Conservation (phyloP, 2,329 filamentous ascomycete species). For the Neocatenulostroma microsporum region DNA sequence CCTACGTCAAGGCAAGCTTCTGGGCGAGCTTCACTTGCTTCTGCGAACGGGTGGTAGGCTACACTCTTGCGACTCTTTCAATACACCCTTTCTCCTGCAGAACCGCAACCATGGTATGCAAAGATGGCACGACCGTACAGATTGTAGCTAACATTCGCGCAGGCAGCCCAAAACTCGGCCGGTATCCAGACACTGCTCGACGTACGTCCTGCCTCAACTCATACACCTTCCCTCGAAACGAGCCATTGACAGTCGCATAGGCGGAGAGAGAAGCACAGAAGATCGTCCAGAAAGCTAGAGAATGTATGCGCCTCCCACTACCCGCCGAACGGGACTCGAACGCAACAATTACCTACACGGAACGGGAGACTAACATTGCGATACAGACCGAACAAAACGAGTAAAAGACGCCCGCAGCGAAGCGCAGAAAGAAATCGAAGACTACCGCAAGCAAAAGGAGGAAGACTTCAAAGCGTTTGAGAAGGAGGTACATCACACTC, state of each 20-base stretch:
- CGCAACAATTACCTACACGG: too few relatives aligned
- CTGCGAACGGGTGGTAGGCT: constrained; percentile 4
- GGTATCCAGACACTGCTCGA: constrained; percentile 98
- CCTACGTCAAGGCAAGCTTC: too few relatives aligned
- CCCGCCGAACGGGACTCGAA: too few relatives aligned
- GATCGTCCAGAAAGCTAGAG: constrained; percentile 94
- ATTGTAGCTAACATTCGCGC: constrained; percentile 6
- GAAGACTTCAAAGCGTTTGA: constrained; percentile 93
- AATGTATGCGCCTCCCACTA: constrained; percentile 76
- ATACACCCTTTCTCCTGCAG: too few relatives aligned
- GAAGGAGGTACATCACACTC: constrained; percentile 56
- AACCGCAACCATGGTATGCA: constrained; percentile 7
- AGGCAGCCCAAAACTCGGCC: constrained; percentile 97
- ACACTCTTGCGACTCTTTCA: constrained; percentile 1
- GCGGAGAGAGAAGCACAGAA: constrained; percentile 97
- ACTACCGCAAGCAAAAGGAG: constrained; percentile 84
- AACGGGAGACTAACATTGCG: too few relatives aligned
- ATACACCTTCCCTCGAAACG: not conserved
- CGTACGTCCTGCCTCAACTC: constrained; percentile 50
- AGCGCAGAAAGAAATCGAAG: constrained; percentile 95
- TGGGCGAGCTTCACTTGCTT: constrained; percentile 4
- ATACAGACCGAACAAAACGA: constrained; percentile 83
- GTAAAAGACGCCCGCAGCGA: constrained; percentile 95
- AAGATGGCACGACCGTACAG: too few relatives aligned
- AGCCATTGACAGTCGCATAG: constrained; percentile 46